A percentile compares a stretch with the other conserved stretches of the same genome.
phyloP scores from a whole-genome alignment of 495 filamentous ascomycete genomes.

The Podospora appendiculata region DNA sequence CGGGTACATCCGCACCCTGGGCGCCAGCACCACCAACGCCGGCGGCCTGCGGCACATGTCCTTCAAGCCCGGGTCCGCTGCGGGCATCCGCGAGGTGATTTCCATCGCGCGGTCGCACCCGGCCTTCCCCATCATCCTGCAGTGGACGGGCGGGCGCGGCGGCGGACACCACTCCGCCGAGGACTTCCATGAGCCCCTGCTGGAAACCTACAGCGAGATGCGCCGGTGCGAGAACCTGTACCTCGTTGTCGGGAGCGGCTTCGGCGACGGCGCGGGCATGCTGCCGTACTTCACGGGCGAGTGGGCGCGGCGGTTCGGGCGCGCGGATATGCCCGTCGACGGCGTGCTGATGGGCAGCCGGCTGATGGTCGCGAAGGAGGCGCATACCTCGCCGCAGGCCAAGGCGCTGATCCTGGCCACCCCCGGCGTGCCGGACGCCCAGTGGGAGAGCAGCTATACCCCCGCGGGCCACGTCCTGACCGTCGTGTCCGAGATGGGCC shows the following conservation, averaged over 20 bases:
- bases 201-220: constrained; percentile 75
- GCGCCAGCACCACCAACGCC: constrained; percentile 69
- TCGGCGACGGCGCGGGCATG: constrained; percentile 74
- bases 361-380: constrained; percentile 54
- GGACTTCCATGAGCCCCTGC: constrained; percentile 79
- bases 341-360: constrained; percentile 76
- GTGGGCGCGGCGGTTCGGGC: constrained; percentile 69
- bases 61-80: constrained; percentile 82
- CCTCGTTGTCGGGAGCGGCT: constrained; percentile 75
- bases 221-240: constrained; percentile 68
- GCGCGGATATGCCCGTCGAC: constrained; percentile 81
- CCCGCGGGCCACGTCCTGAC: constrained; percentile 81
- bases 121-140: constrained; percentile 70
- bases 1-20: constrained; percentile 70
- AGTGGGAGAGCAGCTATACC: constrained; percentile 92
- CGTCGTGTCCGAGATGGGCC: constrained; percentile 89
- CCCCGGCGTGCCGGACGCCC: constrained; percentile 65
- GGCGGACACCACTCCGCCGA: constrained; percentile 86
- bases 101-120: constrained; percentile 79
- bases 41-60: constrained; percentile 78
- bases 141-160: constrained; percentile 84
- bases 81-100: constrained; percentile 73
- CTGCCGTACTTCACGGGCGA: constrained; percentile 77
- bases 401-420: constrained; percentile 86
- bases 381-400: constrained; percentile 75